phyloP scores from a whole-genome alignment of 2,329 filamentous ascomycete genomes.

The Dothidotthia symphoricarpi region DNA sequence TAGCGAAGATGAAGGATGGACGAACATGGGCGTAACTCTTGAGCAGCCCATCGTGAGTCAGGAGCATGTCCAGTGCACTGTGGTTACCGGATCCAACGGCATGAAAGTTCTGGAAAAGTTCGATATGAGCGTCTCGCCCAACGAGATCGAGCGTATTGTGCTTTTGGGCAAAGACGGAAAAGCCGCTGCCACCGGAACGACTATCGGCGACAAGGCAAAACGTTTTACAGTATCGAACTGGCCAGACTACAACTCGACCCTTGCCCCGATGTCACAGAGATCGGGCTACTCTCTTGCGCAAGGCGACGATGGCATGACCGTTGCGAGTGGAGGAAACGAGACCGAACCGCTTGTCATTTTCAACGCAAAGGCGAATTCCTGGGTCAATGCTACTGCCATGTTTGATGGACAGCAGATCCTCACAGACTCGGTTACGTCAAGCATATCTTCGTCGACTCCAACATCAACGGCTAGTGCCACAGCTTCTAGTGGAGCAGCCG shows the following conservation, averaged over 20 bases:
- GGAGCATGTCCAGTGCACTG: conserved; percentile 58
- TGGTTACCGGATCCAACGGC: conserved; percentile 71
- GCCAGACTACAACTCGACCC: conserved; percentile 74
- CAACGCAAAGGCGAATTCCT: conserved; percentile 70
- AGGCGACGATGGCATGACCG: conserved; percentile 63
- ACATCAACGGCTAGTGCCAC: conserved; percentile 22
- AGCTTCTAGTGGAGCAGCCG: conserved; percentile 38
- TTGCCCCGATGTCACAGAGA: conserved; percentile 65
- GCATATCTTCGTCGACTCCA: conserved; percentile 34
- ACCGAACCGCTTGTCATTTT: conserved; percentile 73
- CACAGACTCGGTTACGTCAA: conserved; percentile 28
- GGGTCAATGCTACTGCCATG: conserved; percentile 68
- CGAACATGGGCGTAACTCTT: conserved; percentile 64
- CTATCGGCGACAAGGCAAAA: conserved; percentile 49
- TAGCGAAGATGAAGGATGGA: conserved; percentile 63
- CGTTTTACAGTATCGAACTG: conserved; percentile 63
- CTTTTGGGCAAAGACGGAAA: conserved; percentile 61
- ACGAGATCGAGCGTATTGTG: conserved; percentile 68
- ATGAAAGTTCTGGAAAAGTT: conserved; percentile 79
- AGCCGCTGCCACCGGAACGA: conserved; percentile 48
- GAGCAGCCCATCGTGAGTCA: conserved; percentile 60
- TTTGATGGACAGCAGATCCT: conserved; percentile 52
- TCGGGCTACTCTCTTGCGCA: conserved; percentile 71
- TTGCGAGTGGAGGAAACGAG: conserved; percentile 70
- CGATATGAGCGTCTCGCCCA: conserved; percentile 71